Conservation (phyloP, 2,329 filamentous ascomycete genomes). For the Xylaria sp. region DNA sequence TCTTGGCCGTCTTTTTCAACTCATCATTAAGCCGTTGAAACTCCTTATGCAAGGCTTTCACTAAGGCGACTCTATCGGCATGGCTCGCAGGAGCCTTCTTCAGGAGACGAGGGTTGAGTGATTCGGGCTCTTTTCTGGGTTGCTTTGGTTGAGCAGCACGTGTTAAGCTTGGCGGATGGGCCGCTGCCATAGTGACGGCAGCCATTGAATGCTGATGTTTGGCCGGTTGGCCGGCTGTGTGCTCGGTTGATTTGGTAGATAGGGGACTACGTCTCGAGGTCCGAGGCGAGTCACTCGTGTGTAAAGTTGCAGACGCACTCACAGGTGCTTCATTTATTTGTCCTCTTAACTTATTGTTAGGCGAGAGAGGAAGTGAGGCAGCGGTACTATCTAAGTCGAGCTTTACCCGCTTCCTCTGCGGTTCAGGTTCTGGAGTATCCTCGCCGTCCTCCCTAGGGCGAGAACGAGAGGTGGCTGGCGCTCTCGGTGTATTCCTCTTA, state of each 20-base stretch:
- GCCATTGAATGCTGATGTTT: conserved; percentile 13
- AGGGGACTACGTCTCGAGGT: conserved; percentile 11
- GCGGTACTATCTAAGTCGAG: conserved; percentile 32
- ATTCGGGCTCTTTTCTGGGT: conserved; percentile 56
- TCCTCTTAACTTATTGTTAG: conserved; percentile 18
- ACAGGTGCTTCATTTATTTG: conserved; percentile 19
- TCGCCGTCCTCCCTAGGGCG: conserved; percentile 16
- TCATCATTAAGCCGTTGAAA: conserved; percentile 74
- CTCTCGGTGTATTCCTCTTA: background rate
- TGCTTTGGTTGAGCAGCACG: conserved; percentile 33
- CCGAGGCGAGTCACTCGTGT: conserved; percentile 9
- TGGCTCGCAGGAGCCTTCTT: conserved; percentile 67
- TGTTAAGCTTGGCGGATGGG: conserved; percentile 12
- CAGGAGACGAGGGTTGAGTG: conserved; percentile 75
- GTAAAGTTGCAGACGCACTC: conserved; percentile 15
- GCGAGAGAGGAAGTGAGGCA: conserved; percentile 16
- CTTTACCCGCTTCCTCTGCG: conserved; percentile 47
- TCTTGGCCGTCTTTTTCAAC: conserved; percentile 62
- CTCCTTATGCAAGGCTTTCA: conserved; percentile 73
- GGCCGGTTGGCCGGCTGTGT: conserved; percentile 15
- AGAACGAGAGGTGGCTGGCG: conserved; percentile 17
- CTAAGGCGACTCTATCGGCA: conserved; percentile 64
- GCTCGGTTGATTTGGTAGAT: conserved; percentile 13
- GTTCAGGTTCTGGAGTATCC: conserved; percentile 32
- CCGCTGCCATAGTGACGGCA: background rate